Evolutionary conservation across 192 early-diverging fungal genomes (phyloP), one percentile per base, ranked within the genome.

Genomic region (Entomortierella beljakovae): DNA sequence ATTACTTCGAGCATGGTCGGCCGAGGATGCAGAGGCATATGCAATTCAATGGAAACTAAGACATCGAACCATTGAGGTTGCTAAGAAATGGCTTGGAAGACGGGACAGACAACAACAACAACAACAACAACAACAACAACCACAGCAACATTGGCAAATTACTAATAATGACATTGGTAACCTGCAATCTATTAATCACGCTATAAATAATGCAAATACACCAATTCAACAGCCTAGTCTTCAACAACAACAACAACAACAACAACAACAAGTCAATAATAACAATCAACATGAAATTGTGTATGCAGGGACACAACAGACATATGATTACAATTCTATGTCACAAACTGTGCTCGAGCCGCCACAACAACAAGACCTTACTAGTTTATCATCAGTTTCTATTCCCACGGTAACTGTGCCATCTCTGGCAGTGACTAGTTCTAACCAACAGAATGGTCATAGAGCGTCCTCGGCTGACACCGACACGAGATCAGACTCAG

Each of bases 31-130:
- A 10, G 50, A 50, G 15, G 33, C 56, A 6, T 62, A 79, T 33
- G 75, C 75, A 23, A 65, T 79, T 32, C 75, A 79, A 33, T 79
- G 75, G 75, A 79, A 79, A 40, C 35, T 79, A 10, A 53, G 75
- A n/a, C 62, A n/a, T 1, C 32, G 75, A 22, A 22, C 75, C 1
- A 63, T 43, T 22, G 46, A 32, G 7, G 61, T 58, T 3, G 75
- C 75, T 0, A 42, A 26, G 4, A 25, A 10, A 46, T 79, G 66
- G 67, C n/a, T 70, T 10, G 34, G 37, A 35, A 1, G 25, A 2
- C 51, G 15, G 18, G 18, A 9, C 25, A 25, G 28, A 25, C 13
- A 53, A 9, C 51, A 53, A 26, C 42, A 18, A 53, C 18, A 53
- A 15, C 51, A 6, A 15, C 3, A 53, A 3, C 25, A 53, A 3